Percentiles rank a stretch among this genome's conserved stretches.
Evolutionary conservation across 2,329 filamentous ascomycete genomes (phyloP).

Genomic region (Colletotrichum tofieldiae): DNA sequence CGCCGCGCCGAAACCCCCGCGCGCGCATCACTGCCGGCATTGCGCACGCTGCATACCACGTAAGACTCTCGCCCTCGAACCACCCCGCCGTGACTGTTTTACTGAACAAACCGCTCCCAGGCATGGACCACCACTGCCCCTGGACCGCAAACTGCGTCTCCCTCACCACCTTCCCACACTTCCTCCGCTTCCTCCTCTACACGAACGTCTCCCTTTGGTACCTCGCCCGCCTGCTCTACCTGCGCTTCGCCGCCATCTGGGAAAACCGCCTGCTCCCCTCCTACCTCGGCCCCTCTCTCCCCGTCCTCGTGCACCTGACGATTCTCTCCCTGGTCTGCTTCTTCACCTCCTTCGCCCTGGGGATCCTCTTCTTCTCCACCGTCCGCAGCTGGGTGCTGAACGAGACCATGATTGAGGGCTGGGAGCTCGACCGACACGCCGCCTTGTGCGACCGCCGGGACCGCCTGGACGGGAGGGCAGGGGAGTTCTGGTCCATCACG

Average conservation of each 20-base stretch:
- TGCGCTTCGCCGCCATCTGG: slow-evolving; percentile 75
- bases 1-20: slow-evolving; percentile 79
- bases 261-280: slow-evolving; percentile 76
- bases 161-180: slow-evolving; percentile 86
- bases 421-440: slow-evolving; percentile 79
- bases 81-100: neutral
- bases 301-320: slow-evolving; percentile 74
- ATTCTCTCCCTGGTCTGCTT: slow-evolving; percentile 71
- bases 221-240: slow-evolving; percentile 73
- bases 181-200: slow-evolving; percentile 83
- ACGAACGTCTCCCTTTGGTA: slow-evolving; percentile 76
- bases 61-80: neutral
- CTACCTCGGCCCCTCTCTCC: slow-evolving; percentile 79
- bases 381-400: slow-evolving; percentile 76
- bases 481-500: slow-evolving; percentile 59
- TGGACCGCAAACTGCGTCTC: slow-evolving; percentile 91
- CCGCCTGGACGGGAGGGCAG: slow-evolving; percentile 53
- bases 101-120: slow-evolving; percentile 10
- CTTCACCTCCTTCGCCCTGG: slow-evolving; percentile 73
- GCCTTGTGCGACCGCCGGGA: slow-evolving; percentile 65
- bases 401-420: slow-evolving; percentile 85
- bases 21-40: slow-evolving; percentile 86
- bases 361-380: slow-evolving; percentile 76
- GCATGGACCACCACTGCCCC: slow-evolving; percentile 89
- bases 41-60: slow-evolving; percentile 81